These are phyloP conservation scores for Glaciozyma antarctica DNA, from an alignment of 768 basidiomycete species.

Conservation along the genomic window DNA sequence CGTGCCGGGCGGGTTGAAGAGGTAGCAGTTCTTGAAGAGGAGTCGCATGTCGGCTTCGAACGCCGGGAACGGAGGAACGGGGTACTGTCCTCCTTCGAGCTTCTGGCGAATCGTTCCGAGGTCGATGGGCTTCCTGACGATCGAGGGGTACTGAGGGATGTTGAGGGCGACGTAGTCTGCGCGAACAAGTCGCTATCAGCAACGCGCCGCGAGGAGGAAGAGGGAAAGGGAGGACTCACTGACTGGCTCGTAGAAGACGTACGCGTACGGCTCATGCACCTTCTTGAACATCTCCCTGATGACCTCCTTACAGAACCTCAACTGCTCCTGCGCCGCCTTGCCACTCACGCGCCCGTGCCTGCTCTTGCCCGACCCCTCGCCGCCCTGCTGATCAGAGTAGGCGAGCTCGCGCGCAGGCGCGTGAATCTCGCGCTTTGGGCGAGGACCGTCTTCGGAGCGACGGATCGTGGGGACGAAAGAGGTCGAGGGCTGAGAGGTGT, in stretches of 20 bases:
- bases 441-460: slow-evolving; percentile 48
- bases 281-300: slow-evolving; percentile 68
- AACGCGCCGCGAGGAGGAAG: background rate
- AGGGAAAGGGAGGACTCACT: slow-evolving; percentile 49
- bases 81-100: slow-evolving; percentile 66
- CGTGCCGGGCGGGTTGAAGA: slow-evolving; percentile 81
- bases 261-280: slow-evolving; percentile 60
- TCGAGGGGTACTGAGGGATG: slow-evolving; percentile 72
- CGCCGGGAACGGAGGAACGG: slow-evolving; percentile 52
- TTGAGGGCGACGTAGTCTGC: slow-evolving; percentile 67
- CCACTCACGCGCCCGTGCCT: slow-evolving; percentile 43
- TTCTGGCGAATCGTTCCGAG: slow-evolving; percentile 77
- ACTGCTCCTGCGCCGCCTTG: slow-evolving; percentile 66
- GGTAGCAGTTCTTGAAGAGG: slow-evolving; percentile 87
- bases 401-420: slow-evolving; percentile 86
- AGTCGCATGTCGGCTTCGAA: slow-evolving; percentile 87
- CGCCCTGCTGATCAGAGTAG: slow-evolving; percentile 52
- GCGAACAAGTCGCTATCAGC: background rate
- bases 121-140: slow-evolving; percentile 95
- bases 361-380: slow-evolving; percentile 15
- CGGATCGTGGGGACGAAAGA: slow-evolving; percentile 60
- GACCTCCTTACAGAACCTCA: slow-evolving; percentile 69
- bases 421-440: slow-evolving; percentile 98
- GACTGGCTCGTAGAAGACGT: slow-evolving; percentile 88
- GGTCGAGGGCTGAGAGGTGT: background rate